Evolutionary conservation across 1,284 basidiomycete genomes (phyloP), one percentile per base, ranked within the genome.

Genomic region (Ceratobasidium sp.): DNA sequence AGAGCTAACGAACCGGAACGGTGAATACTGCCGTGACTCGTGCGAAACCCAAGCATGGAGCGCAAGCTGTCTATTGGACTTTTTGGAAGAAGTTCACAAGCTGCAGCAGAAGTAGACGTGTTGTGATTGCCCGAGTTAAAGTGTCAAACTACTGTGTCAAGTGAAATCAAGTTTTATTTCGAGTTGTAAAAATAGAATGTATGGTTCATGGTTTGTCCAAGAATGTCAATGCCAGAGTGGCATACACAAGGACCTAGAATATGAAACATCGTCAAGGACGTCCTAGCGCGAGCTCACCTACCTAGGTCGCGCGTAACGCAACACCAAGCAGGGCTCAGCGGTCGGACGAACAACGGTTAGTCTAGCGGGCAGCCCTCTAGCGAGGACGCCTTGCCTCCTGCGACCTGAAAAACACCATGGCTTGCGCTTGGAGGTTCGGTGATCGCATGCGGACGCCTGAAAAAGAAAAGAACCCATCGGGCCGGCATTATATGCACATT

Each of bases 1-100:
- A 0, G 95, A 98, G 78, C 79, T 98, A 73, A 94, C 91, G 70
- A 95, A 96, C 78, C 84, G 85, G 73, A 84, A 93, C 72, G 95
- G 93, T 6, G 78, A 80, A 54, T 87, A 86, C 78, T 97, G 95
- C 77, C 78, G 78, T 69, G 94, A 98, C 78, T 93, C 92, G 64
- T 97, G 95, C 77, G 82, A 84, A 64, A 94, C 94, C 36, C 95
- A 98, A 77, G 95, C 94, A 4, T 96, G 94, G 94, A 92, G 89
- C 76, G 85, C 90, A 41, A 93, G 91, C 77, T 94, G 91, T 23
- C 77, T 95, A 73, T 81, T 96, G 29, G 93, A 95, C 79, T 90
- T 94, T 77, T 79, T 95, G 59, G 86, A 93, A 73, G 84, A 84
- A 62, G 90, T 90, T 70, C 86, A 88, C 75, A 49, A 69, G 44